A percentile compares a stretch with the other conserved stretches of the same genome.
These are phyloP conservation scores for Fusarium falciforme DNA, from an alignment of 2,329 filamentous ascomycete genomes.

Conservation along the genomic window DNA sequence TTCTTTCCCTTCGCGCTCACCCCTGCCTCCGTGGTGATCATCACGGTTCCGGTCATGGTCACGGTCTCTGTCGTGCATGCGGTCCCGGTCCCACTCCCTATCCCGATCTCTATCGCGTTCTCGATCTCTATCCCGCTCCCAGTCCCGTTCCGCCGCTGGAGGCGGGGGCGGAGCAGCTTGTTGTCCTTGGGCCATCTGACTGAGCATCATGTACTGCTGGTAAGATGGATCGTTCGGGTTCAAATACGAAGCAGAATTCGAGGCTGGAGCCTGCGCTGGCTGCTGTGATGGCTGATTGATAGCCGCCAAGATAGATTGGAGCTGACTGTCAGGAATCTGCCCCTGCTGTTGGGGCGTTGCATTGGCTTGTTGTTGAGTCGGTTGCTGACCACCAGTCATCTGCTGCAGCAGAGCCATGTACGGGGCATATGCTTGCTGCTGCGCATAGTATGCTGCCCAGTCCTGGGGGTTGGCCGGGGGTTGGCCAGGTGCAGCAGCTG, in stretches of 20 bases:
- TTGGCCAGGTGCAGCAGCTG: constrained; percentile 30
- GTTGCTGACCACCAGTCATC: constrained; percentile 50
- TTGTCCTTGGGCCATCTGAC: constrained; percentile 52
- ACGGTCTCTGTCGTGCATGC: constrained; percentile 47
- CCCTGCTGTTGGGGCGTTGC: constrained; percentile 35
- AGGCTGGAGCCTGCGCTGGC: constrained; percentile 29
- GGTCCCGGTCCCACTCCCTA: constrained; percentile 34
- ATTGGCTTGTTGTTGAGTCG: constrained; percentile 21
- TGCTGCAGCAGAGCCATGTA: constrained; percentile 58
- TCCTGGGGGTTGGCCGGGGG: constrained; percentile 45
- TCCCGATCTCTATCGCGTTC: constrained; percentile 48
- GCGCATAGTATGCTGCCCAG: constrained; percentile 56
- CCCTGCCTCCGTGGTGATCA: constrained; percentile 46
- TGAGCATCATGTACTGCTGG: constrained; percentile 54
- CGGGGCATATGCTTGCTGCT: constrained; percentile 55
- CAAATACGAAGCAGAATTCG: constrained; percentile 41
- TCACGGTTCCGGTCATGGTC: constrained; percentile 51
- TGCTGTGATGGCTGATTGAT: constrained; percentile 53
- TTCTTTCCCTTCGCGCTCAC: constrained; percentile 51
- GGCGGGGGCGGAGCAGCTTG: constrained; percentile 41
- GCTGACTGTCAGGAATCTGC: constrained; percentile 52
- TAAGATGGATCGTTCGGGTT: constrained; percentile 55
- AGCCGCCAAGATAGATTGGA: constrained; percentile 58
- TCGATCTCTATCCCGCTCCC: constrained; percentile 37
- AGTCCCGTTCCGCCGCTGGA: constrained; percentile 48